These are phyloP conservation scores for Coemansia sp. DNA, from an alignment of 192 early-diverging fungal species.

Conservation along the genomic window DNA sequence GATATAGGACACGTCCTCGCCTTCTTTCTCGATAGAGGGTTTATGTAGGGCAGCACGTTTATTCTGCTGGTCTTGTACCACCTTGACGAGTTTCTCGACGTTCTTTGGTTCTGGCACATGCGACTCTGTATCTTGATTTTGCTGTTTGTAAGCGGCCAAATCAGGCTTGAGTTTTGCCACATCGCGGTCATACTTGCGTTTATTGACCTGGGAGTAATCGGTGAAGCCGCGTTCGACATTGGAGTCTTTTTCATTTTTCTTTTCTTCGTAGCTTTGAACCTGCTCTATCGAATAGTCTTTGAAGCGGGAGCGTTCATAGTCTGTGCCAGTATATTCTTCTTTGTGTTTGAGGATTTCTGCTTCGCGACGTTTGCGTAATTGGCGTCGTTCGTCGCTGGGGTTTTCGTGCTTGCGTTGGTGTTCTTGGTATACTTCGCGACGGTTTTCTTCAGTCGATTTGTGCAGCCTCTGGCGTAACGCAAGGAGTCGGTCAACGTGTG, in stretches of 20 bases:
- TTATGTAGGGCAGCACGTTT: slow-evolving; percentile 59
- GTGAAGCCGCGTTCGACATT: slow-evolving; percentile 80
- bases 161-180: slow-evolving; percentile 86
- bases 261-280: slow-evolving; percentile 79
- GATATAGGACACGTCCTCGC: slow-evolving; percentile 94
- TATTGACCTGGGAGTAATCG: slow-evolving; percentile 80
- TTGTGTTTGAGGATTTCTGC: slow-evolving; percentile 70
- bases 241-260: slow-evolving; percentile 59
- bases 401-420: slow-evolving; percentile 74
- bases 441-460: slow-evolving; percentile 62
- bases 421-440: slow-evolving; percentile 75
- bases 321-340: slow-evolving; percentile 69
- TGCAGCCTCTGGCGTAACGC: slow-evolving; percentile 27
- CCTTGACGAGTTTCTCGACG: slow-evolving; percentile 69
- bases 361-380: slow-evolving; percentile 71
- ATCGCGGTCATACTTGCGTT: slow-evolving; percentile 85
- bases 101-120: slow-evolving; percentile 65
- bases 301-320: slow-evolving; percentile 82
- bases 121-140: slow-evolving; percentile 50
- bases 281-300: slow-evolving; percentile 85
- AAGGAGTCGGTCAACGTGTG: slow-evolving; percentile 32
- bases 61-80: slow-evolving; percentile 76
- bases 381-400: slow-evolving; percentile 62
- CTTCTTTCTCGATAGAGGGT: slow-evolving; percentile 60
- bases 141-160: slow-evolving; percentile 65